Percentiles rank a stretch among this genome's conserved stretches.
Evolutionary conservation across 1,284 basidiomycete species (phyloP).

Genomic region (Afroboletus lepidellus): DNA sequence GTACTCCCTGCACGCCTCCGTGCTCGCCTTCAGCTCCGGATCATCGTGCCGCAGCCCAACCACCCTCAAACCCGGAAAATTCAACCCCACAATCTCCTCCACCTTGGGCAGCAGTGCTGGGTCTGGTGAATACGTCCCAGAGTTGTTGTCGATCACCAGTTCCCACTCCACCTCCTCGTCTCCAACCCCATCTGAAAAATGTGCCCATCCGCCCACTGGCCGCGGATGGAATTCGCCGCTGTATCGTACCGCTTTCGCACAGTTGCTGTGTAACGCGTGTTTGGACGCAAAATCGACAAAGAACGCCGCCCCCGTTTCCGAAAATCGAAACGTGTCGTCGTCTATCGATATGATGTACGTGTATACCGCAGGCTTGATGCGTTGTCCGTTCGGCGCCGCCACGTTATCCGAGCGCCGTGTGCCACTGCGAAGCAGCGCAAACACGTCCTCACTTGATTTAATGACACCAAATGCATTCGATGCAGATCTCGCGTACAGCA

Average conservation of each 20-base stretch:
- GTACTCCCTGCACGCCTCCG: constrained; percentile 64
- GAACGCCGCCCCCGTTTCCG: constrained; percentile 77
- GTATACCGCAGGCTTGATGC: constrained; percentile 75
- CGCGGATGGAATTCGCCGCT: constrained; percentile 78
- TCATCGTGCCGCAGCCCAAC: constrained; percentile 58
- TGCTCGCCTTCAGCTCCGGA: constrained; percentile 53
- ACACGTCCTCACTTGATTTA: constrained; percentile 44
- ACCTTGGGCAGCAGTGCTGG: constrained; percentile 52
- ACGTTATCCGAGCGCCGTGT: constrained; percentile 20
- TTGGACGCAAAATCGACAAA: constrained; percentile 82
- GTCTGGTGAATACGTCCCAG: constrained; percentile 72
- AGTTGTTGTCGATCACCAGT: constrained; percentile 75
- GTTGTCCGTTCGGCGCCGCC: constrained; percentile 37
- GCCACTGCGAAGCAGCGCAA: constrained; percentile 50
- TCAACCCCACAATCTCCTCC: constrained; percentile 58
- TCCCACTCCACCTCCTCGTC: constrained; percentile 66
- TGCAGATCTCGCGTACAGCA: constrained; percentile 71
- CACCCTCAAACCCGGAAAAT: constrained; percentile 66
- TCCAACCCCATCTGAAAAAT: constrained; percentile 50
- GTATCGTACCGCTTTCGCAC: constrained; percentile 58
- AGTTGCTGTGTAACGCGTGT: constrained; percentile 57
- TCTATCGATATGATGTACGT: constrained; percentile 71
- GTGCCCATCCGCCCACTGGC: constrained; percentile 64
- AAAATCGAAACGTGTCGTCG: constrained; percentile 73
- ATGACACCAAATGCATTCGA: constrained; percentile 63